These are phyloP conservation scores for Oldenlandia corymbosa DNA, from an alignment of 257 asterid species.

Conservation along the genomic window DNA sequence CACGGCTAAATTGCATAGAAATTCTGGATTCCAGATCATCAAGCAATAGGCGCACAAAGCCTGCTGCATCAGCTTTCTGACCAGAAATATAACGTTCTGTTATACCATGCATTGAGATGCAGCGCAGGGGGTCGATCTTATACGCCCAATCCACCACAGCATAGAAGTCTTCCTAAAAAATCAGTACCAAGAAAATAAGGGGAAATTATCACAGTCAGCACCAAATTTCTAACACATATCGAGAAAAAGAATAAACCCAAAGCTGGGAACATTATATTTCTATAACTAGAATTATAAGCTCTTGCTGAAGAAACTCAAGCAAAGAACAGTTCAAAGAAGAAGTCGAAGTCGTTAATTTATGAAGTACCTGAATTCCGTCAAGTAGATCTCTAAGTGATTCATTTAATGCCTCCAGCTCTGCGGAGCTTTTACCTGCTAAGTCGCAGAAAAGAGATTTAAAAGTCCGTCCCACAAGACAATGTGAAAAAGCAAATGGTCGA, in stretches of 20 bases:
- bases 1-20: constrained; percentile 71
- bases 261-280: neutral
- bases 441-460: constrained; percentile 11
- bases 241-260: neutral
- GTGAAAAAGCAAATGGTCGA: neutral
- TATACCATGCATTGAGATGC: constrained; percentile 96
- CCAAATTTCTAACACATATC: neutral
- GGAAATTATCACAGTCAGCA: neutral
- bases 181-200: neutral
- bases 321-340: neutral
- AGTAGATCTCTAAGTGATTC: constrained; percentile 83
- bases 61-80: constrained; percentile 89
- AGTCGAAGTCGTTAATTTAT: constrained; percentile 5
- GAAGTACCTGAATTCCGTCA: constrained; percentile 89
- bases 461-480: neutral
- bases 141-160: constrained; percentile 97
- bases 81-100: constrained; percentile 90
- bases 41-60: constrained; percentile 80
- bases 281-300: neutral
- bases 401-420: constrained; percentile 73
- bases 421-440: constrained; percentile 45
- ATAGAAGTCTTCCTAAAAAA: constrained; percentile 83
- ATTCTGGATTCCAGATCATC: constrained; percentile 92
- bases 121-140: constrained; percentile 90
- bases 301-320: too few relatives aligned